Evolutionary conservation across 2,329 filamentous ascomycete genomes (phyloP).

Genomic region (Aspergillus ochraceus): DNA sequence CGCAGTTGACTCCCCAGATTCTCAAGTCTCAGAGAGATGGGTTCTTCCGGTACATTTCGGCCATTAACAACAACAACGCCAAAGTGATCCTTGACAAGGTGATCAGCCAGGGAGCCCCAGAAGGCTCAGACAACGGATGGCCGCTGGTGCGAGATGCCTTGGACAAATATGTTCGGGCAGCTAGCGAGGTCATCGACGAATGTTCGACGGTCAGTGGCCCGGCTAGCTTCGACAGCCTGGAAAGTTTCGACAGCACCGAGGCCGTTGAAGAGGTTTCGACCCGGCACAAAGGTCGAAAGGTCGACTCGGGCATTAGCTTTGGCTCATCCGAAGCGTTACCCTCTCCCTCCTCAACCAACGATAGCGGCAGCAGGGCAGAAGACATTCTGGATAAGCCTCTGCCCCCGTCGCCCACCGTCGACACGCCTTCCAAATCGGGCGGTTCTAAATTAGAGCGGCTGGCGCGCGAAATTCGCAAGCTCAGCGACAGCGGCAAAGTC

Average conservation of each 20-base stretch:
- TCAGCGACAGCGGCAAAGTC: slow-evolving; percentile 28
- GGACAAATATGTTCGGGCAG: slow-evolving; percentile 58
- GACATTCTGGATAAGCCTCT: slow-evolving; percentile 42
- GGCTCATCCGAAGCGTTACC: slow-evolving; percentile 38
- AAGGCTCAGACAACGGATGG: slow-evolving; percentile 59
- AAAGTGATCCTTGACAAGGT: slow-evolving; percentile 54
- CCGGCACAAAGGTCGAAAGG: slow-evolving; percentile 54
- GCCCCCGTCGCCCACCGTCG: slow-evolving; percentile 36
- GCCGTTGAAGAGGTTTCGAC: slow-evolving; percentile 27
- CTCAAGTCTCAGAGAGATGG: slow-evolving; percentile 59
- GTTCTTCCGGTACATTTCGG: slow-evolving; percentile 63
- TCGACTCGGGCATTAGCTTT: slow-evolving; percentile 65
- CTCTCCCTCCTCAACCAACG: slow-evolving; percentile 39
- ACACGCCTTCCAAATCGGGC: slow-evolving; percentile 26
- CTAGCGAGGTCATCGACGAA: slow-evolving; percentile 63
- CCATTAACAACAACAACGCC: slow-evolving; percentile 58
- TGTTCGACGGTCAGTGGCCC: slow-evolving; percentile 52
- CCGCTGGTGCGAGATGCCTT: slow-evolving; percentile 48
- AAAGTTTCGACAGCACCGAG: slow-evolving; percentile 30
- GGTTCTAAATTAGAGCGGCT: slow-evolving; percentile 60
- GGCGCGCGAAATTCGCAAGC: slow-evolving; percentile 57
- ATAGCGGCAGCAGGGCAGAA: slow-evolving; percentile 31
- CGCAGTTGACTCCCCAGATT: slow-evolving; percentile 52
- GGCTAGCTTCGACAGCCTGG: slow-evolving; percentile 35
- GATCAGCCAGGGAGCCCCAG: slow-evolving; percentile 53